These are phyloP conservation scores for Mercurialis annua DNA, from an alignment of 345 rosid genomes.

Conservation along the genomic window DNA sequence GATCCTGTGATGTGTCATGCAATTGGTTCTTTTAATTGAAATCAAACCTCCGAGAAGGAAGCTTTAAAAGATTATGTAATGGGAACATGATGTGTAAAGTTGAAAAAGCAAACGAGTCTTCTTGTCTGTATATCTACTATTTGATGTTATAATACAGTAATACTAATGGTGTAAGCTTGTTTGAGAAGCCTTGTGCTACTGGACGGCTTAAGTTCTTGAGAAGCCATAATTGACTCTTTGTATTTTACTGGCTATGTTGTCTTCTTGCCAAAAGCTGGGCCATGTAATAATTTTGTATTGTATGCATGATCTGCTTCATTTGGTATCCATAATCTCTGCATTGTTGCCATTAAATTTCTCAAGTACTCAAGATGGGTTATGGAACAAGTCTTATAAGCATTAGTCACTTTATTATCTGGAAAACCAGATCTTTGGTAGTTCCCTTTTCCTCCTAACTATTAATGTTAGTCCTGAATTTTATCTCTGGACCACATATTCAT, in stretches of 20 bases:
- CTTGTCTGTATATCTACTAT: neutral
- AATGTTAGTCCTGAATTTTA: neutral
- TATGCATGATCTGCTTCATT: neutral
- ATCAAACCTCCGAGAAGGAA: neutral
- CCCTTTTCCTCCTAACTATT: neutral
- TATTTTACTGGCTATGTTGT: neutral
- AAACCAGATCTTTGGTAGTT: neutral
- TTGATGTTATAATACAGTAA: neutral
- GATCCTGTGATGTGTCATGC: neutral
- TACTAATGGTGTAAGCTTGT: slow-evolving; percentile 1
- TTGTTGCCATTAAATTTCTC: neutral
- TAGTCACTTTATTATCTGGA: neutral
- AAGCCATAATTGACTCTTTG: neutral
- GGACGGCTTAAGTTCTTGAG: neutral
- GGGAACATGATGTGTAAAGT: slow-evolving; percentile 1
- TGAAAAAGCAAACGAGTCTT: neutral
- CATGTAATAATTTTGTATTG: neutral
- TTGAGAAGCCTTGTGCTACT: slow-evolving; percentile 7
- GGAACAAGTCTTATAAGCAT: neutral
- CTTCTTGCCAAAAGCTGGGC: neutral
- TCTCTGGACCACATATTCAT: neutral
- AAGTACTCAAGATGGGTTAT: neutral
- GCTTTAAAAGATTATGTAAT: neutral
- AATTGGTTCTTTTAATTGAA: slow-evolving; percentile 7
- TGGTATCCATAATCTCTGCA: neutral